These are phyloP conservation scores for Magnaporthiopsis poae DNA, from an alignment of 2,329 filamentous ascomycete genomes.

Conservation along the genomic window DNA sequence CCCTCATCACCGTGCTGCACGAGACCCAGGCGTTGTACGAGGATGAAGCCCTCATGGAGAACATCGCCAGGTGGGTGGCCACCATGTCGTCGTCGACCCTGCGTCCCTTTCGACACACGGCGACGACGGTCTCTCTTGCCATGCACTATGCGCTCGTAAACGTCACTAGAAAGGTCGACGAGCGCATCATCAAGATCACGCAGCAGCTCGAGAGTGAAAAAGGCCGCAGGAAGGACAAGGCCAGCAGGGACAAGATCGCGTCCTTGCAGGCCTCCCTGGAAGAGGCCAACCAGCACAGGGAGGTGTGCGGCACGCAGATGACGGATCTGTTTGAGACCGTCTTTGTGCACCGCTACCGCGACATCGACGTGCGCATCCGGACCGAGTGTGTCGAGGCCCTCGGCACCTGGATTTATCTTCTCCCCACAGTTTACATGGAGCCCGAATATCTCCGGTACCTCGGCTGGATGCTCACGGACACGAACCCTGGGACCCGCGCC, in stretches of 20 bases:
- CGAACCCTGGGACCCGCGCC: conserved; percentile 61
- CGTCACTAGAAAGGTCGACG: conserved; percentile 34
- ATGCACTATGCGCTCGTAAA: conserved; percentile 64
- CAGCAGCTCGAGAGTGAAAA: conserved; percentile 71
- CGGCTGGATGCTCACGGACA: conserved; percentile 89
- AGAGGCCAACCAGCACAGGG: conserved; percentile 59
- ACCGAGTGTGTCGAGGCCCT: conserved; percentile 80
- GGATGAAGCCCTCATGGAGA: conserved; percentile 70
- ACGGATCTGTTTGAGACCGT: conserved; percentile 84
- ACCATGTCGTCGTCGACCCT: conserved; percentile 82
- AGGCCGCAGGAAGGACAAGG: conserved; percentile 41
- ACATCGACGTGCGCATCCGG: conserved; percentile 81
- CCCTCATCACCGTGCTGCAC: conserved; percentile 68
- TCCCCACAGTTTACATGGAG: conserved; percentile 83
- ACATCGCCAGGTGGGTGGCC: conserved; percentile 78
- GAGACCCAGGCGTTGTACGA: conserved; percentile 73
- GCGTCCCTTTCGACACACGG: conserved; percentile 86
- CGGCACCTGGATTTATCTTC: conserved; percentile 75
- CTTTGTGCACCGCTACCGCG: conserved; percentile 90
- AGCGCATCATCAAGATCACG: conserved; percentile 61
- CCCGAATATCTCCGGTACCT: conserved; percentile 84
- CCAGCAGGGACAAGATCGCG: conserved; percentile 66
- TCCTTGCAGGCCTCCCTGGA: conserved; percentile 64
- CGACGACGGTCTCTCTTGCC: conserved; percentile 72
- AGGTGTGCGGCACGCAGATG: conserved; percentile 60